Evolutionary conservation across 176 grass and related monocot species (phyloP).

Genomic region (Chloris gayana): DNA sequence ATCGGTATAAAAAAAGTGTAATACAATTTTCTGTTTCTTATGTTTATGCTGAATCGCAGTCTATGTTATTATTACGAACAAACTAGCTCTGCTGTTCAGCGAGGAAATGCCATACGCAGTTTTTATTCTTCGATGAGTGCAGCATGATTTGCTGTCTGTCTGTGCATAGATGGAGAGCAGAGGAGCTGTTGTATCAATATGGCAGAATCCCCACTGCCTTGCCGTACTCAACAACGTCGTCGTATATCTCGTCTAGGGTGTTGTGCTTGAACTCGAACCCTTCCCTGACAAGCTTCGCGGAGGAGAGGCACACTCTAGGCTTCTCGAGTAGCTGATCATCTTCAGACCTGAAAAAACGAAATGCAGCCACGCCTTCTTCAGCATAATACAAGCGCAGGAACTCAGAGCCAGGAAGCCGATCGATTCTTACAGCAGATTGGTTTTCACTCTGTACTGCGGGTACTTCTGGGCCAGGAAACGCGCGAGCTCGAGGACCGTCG

Average conservation of each 20-base stretch:
- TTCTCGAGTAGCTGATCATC: slow-evolving; percentile 29
- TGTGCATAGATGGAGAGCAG: no score
- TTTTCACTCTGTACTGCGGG: slow-evolving; percentile 62
- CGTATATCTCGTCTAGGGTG: slow-evolving; percentile 52
- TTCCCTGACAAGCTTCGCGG: slow-evolving; percentile 47
- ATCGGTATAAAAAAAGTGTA: no score
- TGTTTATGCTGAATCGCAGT: no score
- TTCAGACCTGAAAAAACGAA: slow-evolving; percentile 39
- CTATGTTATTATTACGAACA: no score
- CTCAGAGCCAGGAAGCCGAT: background rate
- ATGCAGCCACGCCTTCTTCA: background rate
- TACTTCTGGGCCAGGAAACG: slow-evolving; percentile 47
- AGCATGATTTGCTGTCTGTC: no score
- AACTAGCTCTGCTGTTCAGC: no score
- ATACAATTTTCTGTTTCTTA: no score
- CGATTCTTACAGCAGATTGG: slow-evolving; percentile 4
- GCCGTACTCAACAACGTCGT: slow-evolving; percentile 46
- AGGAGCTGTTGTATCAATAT: no score
- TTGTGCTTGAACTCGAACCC: slow-evolving; percentile 66
- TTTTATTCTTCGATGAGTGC: no score
- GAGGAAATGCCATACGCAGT: no score
- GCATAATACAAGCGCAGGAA: no score
- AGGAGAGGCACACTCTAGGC: slow-evolving; percentile 49
- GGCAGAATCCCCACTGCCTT: slow-evolving; percentile 41
- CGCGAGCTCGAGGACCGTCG: slow-evolving; percentile 43